Conservation (phyloP, 352 stramenopile genomes). For the Phytophthora tubulina region DNA sequence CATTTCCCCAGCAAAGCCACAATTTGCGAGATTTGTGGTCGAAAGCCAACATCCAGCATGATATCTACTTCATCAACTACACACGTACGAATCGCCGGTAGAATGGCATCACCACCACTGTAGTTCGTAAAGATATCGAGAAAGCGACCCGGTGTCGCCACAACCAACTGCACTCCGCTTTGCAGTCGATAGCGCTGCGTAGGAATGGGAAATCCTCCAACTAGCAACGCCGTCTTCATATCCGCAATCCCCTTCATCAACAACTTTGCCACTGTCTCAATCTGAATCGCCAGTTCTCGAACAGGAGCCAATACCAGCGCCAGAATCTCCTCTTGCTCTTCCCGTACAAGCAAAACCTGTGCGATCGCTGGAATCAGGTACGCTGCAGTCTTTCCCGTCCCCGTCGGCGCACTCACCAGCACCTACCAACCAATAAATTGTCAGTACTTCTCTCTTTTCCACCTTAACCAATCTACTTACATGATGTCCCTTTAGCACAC, state of each 20-base stretch:
- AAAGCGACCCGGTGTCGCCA: constrained; percentile 73
- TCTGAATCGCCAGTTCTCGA: constrained; percentile 80
- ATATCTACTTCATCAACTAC: constrained; percentile 83
- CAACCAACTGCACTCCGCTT: constrained; percentile 66
- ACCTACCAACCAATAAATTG: constrained; percentile 42
- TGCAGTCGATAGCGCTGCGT: constrained; percentile 72
- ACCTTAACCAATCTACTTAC: constrained; percentile 31
- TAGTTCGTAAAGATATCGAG: constrained; percentile 64
- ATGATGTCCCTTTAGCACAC: constrained; percentile 49
- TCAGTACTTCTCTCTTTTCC: not conserved
- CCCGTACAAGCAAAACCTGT: constrained; percentile 42
- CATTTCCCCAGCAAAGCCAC: constrained; percentile 39
- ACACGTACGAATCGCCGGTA: constrained; percentile 40
- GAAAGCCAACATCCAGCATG: constrained; percentile 76
- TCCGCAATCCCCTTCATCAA: constrained; percentile 62
- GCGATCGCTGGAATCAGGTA: constrained; percentile 70
- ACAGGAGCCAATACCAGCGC: constrained; percentile 70
- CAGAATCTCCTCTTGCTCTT: constrained; percentile 31
- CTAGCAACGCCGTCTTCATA: constrained; percentile 76
- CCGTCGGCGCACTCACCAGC: constrained; percentile 68
- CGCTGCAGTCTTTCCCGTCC: constrained; percentile 76
- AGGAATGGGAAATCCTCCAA: constrained; percentile 73
- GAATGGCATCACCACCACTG: constrained; percentile 29
- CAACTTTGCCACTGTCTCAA: constrained; percentile 66
- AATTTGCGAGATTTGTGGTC: constrained; percentile 58